A percentile compares a stretch with the other conserved stretches of the same genome.
These are phyloP conservation scores for Wickerhamiella cacticola DNA, from an alignment of 805 yeast genomes.

Conservation along the genomic window DNA sequence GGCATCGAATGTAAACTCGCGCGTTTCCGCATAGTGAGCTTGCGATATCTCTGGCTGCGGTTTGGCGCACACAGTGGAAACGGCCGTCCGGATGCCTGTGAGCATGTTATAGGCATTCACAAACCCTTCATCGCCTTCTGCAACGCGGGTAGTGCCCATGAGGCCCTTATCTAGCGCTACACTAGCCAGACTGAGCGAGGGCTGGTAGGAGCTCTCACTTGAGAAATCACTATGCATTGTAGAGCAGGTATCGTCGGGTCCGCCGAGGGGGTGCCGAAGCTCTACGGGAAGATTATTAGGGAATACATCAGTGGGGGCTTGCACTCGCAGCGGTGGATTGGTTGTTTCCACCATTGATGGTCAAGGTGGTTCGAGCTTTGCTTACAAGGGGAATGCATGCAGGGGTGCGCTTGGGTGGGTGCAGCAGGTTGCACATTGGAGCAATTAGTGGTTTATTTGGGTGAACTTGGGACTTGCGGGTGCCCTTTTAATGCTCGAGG, in stretches of 20 bases:
- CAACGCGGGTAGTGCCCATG: conserved; percentile 60
- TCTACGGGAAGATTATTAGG: neutral
- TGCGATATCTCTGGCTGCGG: conserved; percentile 59
- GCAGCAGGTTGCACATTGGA: no score
- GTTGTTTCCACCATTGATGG: conserved; percentile 1
- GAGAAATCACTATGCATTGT: conserved; percentile 3
- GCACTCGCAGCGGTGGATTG: neutral
- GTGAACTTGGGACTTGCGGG: no score
- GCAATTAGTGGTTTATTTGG: no score
- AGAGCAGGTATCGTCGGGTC: conserved; percentile 7
- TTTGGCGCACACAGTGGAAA: conserved; percentile 74
- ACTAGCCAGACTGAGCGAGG: conserved; percentile 6
- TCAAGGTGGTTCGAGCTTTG: no score
- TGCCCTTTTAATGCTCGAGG: no score
- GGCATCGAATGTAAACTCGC: conserved; percentile 71
- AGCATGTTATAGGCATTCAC: conserved; percentile 94
- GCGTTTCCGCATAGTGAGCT: conserved; percentile 55
- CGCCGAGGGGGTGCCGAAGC: neutral
- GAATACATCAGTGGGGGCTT: neutral
- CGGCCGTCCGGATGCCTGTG: conserved; percentile 92
- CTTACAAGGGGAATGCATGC: no score
- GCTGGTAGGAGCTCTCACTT: conserved; percentile 4
- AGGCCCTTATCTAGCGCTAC: conserved; percentile 35
- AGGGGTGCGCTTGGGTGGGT: no score
- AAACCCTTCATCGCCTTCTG: conserved; percentile 88